phyloP scores from a whole-genome alignment of 2,329 filamentous ascomycete genomes.

The Emmonsiellopsis sp. region DNA sequence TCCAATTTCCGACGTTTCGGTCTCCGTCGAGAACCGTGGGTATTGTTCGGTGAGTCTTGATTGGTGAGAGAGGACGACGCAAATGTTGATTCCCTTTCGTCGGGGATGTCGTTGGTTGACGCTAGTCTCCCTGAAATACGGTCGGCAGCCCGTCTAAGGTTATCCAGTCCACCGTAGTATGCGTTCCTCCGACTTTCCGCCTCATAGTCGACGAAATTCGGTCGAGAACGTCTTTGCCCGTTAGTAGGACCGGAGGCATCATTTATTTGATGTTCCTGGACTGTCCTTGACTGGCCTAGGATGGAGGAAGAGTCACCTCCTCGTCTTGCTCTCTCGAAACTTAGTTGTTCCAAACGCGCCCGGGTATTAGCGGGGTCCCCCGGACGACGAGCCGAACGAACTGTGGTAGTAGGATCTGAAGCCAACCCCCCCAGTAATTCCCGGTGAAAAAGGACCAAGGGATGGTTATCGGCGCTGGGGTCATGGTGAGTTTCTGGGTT shows the following conservation, averaged over 20 bases:
- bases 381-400: background rate
- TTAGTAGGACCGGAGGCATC: background rate
- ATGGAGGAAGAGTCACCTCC: background rate
- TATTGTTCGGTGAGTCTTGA: slow-evolving; percentile 14
- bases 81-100: slow-evolving; percentile 9
- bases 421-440: slow-evolving; percentile 10
- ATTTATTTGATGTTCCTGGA: background rate
- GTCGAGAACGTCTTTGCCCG: background rate
- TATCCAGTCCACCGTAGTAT: background rate
- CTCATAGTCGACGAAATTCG: background rate
- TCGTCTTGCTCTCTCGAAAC: background rate
- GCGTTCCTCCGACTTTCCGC: background rate
- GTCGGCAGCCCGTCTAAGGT: slow-evolving; percentile 11
- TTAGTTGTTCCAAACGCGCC: background rate
- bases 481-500: slow-evolving; percentile 20
- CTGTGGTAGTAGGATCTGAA: background rate
- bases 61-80: slow-evolving; percentile 4
- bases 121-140: slow-evolving; percentile 15
- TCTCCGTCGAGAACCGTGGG: slow-evolving; percentile 36
- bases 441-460: slow-evolving; percentile 14
- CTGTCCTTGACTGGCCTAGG: background rate
- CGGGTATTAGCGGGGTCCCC: background rate
- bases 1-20: slow-evolving; percentile 64
- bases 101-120: slow-evolving; percentile 16
- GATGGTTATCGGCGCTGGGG: slow-evolving; percentile 15